phyloP scores from a whole-genome alignment of 108 stramenopile species.

The Bacterosira constricta region DNA sequence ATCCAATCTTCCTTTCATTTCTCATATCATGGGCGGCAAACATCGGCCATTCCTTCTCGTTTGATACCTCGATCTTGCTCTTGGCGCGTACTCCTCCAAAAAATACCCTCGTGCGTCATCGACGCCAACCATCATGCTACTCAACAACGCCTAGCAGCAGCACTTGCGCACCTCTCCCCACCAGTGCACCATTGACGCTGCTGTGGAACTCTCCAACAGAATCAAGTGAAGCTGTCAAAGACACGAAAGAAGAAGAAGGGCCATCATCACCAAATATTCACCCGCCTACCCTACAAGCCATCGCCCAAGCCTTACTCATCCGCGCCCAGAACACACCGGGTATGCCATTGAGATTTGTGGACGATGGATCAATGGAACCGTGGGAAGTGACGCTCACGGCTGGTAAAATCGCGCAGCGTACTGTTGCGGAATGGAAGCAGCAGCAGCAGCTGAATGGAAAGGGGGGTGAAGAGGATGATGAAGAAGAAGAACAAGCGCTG shows the following conservation, averaged over 20 bases:
- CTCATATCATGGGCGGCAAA: background rate
- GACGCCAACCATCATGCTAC: background rate
- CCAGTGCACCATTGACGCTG: background rate
- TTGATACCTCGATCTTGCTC: background rate
- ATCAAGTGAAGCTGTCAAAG: background rate
- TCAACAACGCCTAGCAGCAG: background rate
- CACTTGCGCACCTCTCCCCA: background rate
- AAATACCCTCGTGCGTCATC: background rate
- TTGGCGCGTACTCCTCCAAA: background rate
- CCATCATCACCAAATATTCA: conserved; percentile 18
- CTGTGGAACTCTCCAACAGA: conserved; percentile 2
- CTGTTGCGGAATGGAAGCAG: conserved; percentile 15
- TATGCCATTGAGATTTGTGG: conserved; percentile 33
- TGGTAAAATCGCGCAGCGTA: conserved; percentile 37
- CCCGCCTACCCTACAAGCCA: conserved; percentile 22
- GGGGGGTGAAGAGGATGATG: conserved; percentile 5
- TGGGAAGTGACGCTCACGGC: conserved; percentile 37
- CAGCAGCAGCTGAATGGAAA: background rate
- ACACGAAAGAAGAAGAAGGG: background rate
- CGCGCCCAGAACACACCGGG: conserved; percentile 36
- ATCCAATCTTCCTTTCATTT: background rate
- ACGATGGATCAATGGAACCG: conserved; percentile 39
- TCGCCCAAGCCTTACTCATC: conserved; percentile 29
- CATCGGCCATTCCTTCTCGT: background rate
- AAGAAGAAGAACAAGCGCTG: conserved; percentile 22